Conservation (phyloP, 2,329 filamentous ascomycete species). For the Dactylellina sp. region DNA sequence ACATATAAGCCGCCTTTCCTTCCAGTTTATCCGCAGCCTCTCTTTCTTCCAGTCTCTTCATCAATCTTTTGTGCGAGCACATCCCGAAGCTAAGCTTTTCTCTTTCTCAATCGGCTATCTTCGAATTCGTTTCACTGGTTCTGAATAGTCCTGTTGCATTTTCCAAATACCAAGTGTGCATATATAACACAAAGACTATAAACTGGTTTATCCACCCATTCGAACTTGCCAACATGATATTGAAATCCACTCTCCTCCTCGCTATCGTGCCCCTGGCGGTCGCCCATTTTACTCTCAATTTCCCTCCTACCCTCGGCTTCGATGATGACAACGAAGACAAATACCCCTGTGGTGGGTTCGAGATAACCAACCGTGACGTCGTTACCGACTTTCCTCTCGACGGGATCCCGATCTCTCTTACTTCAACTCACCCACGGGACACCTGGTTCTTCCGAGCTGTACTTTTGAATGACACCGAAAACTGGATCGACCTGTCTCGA, state of each 20-base stretch:
- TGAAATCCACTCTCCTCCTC: constrained; percentile 18
- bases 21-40: constrained; percentile 7
- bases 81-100: neutral
- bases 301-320: constrained; percentile 44
- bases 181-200: no score
- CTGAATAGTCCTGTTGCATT: neutral
- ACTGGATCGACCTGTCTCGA: constrained; percentile 31
- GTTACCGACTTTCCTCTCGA: constrained; percentile 42
- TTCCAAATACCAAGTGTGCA: no score
- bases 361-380: constrained; percentile 18
- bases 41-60: neutral
- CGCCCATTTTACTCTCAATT: constrained; percentile 46
- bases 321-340: constrained; percentile 30
- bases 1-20: constrained; percentile 24
- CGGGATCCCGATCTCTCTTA: constrained; percentile 42
- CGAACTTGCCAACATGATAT: constrained; percentile 17
- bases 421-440: constrained; percentile 44
- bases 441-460: constrained; percentile 48
- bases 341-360: constrained; percentile 51
- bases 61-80: neutral
- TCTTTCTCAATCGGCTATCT: no score
- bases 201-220: no score
- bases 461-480: constrained; percentile 41
- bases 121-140: neutral
- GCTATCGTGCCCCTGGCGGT: constrained; percentile 17